Percentiles rank a stretch among this genome's conserved stretches.
Conservation (phyloP, 2,329 filamentous ascomycete genomes). For the Magnaporthales sp. region DNA sequence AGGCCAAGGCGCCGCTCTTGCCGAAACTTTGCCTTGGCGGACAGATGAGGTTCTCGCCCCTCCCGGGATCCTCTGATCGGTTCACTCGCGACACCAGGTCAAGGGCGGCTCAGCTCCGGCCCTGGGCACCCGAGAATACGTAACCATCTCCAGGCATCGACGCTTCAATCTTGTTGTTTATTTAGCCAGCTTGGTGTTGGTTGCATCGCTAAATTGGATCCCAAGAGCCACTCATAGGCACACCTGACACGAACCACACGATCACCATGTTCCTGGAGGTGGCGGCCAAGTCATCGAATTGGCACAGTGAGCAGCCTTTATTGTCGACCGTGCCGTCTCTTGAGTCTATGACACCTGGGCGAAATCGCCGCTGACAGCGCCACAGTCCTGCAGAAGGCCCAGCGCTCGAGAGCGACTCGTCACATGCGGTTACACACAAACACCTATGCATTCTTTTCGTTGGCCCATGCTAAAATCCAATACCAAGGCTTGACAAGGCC, state of each 20-base stretch:
- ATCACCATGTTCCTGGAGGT: no score
- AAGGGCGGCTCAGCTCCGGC: not conserved
- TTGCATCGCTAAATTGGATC: not conserved
- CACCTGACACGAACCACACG: not conserved
- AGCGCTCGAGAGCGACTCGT: not conserved
- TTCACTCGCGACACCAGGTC: not conserved
- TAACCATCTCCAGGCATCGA: not conserved
- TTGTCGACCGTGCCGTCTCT: not conserved
- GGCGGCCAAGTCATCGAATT: not conserved
- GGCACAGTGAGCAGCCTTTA: not conserved
- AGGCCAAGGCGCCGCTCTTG: not conserved
- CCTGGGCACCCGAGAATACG: not conserved
- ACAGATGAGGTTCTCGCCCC: not conserved
- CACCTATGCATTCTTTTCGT: not conserved
- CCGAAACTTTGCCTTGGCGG: slow-evolving; percentile 1
- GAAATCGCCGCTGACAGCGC: not conserved
- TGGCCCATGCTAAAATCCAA: not conserved
- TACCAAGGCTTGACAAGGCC: not conserved
- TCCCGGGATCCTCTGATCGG: not conserved
- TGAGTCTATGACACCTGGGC: not conserved
- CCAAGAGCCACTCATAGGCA: not conserved
- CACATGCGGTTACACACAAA: not conserved
- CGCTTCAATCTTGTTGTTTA: not conserved
- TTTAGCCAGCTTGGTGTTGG: not conserved
- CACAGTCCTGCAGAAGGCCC: not conserved